Conservation (phyloP, 192 early-diverging fungal genomes). For the Entrophospora sp. region DNA sequence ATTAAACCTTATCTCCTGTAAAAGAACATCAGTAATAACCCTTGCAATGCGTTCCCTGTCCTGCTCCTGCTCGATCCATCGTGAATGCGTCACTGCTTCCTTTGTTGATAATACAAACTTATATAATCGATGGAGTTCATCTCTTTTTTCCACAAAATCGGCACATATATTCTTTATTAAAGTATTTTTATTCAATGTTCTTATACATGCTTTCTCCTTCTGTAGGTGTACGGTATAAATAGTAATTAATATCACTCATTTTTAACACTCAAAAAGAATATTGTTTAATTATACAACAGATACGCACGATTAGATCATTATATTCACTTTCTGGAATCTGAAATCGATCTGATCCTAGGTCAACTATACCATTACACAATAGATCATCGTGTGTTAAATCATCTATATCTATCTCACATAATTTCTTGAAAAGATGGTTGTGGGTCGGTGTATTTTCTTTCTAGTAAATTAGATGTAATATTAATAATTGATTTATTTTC, state of each 20-base stretch:
- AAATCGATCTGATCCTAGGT: not conserved
- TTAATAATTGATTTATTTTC: too few species aligned
- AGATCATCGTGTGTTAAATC: not conserved
- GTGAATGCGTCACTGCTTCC: not conserved
- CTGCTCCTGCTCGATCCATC: not conserved
- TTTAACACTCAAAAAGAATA: too few species aligned
- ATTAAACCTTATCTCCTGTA: slow-evolving; percentile 3
- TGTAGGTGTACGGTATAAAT: not conserved
- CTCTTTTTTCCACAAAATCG: not conserved
- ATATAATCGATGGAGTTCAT: not conserved
- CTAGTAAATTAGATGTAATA: not conserved
- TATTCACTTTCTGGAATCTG: not conserved
- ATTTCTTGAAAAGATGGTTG: not conserved
- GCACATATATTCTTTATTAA: not conserved
- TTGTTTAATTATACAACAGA: not conserved
- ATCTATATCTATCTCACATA: not conserved
- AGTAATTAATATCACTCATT: too few species aligned
- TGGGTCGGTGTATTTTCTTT: not conserved
- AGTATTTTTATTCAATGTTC: not conserved
- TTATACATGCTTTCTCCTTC: not conserved
- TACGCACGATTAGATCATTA: not conserved
- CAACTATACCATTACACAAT: not conserved
- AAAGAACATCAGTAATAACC: slow-evolving; percentile 12
- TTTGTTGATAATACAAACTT: not conserved
- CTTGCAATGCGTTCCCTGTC: not conserved